Base-by-base conservation (phyloP, 208 protist species). In the Naegleria gruberi region DNA sequence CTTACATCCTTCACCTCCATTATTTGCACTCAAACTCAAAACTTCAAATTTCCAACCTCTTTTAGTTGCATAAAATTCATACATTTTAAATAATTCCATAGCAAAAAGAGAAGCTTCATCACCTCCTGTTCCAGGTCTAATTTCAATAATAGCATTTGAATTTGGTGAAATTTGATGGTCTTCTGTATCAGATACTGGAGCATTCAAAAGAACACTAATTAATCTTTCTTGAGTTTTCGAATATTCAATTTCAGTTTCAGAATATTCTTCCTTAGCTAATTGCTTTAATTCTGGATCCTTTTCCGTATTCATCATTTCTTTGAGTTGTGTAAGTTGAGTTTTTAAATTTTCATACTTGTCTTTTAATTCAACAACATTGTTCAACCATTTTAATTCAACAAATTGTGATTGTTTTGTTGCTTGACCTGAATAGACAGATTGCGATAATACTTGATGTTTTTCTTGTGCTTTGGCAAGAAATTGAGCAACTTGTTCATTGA, bases 61-160 rank as follows among this genome's bases (percentile, higher is more conserved):
- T 8, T 5, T 41, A 5, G 8, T 74, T 5, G 46, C 44, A 44
- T 43, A 82, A 6, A 43, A 44, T n/a, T 87, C 37, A 81, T 90
- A 90, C 89, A 90, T 90, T 90, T 74, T 65, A 89, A 89, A 89
- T 41, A 90, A 43, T 46, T 92, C 82, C 82, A 88, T 65, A 7
- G 91, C 81, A 55, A 93, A 94, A 0, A 95, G 44, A 26, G 92
- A 87, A 34, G 93, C 93, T 74, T 95, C 93, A 37, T 82, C 51
- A 26, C 94, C 94, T 42, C 94, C 94, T 2, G 91, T 82, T 5
- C 90, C 92, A 37, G 90, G 45, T 77, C 51, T 73, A 7, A 86
- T 41, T 83, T 90, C 57, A 6, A 90, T 12, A 42, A 92, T 55
- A 30, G 34, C 40, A n/a, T 92, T 85, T 23, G 41, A 30, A 42